Conservation (phyloP, 495 filamentous ascomycete genomes). For the Elasticomyces elasticus region DNA sequence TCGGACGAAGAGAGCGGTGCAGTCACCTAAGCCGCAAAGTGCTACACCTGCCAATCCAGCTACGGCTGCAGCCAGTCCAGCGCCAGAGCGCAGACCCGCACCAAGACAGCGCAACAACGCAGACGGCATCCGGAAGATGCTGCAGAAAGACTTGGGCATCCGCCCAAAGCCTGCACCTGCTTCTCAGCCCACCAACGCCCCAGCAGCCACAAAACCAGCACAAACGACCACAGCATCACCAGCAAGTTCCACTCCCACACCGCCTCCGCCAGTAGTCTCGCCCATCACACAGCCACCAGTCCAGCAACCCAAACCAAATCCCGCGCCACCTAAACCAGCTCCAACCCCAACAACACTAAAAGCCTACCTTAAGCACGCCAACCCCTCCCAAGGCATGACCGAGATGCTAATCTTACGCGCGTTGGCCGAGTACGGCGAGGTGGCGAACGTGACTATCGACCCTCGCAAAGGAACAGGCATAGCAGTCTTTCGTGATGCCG, state of each 20-base stretch:
- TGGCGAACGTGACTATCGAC: conserved; percentile 77
- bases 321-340: conserved; percentile 24
- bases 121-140: conserved; percentile 67
- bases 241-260: conserved; percentile 13
- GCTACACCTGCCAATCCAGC: conserved; percentile 1
- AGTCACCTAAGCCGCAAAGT: conserved; percentile 6
- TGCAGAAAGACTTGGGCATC: conserved; percentile 87
- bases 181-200: conserved; percentile 13
- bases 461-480: conserved; percentile 90
- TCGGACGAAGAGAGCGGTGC: conserved; percentile 26
- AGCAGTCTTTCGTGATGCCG: conserved; percentile 66
- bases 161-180: conserved; percentile 7
- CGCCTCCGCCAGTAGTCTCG: background rate
- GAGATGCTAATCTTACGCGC: conserved; percentile 64
- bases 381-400: conserved; percentile 82
- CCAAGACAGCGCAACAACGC: conserved; percentile 53
- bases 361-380: conserved; percentile 90
- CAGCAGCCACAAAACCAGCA: background rate
- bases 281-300: background rate
- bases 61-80: conserved; percentile 6
- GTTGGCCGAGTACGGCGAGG: conserved; percentile 57
- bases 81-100: conserved; percentile 9
- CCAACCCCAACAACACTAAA: conserved; percentile 27
- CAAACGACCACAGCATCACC: conserved; percentile 22
- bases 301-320: conserved; percentile 33